Base-by-base conservation (phyloP, 106 monocot genomes). In the Cymbidium sinense region DNA sequence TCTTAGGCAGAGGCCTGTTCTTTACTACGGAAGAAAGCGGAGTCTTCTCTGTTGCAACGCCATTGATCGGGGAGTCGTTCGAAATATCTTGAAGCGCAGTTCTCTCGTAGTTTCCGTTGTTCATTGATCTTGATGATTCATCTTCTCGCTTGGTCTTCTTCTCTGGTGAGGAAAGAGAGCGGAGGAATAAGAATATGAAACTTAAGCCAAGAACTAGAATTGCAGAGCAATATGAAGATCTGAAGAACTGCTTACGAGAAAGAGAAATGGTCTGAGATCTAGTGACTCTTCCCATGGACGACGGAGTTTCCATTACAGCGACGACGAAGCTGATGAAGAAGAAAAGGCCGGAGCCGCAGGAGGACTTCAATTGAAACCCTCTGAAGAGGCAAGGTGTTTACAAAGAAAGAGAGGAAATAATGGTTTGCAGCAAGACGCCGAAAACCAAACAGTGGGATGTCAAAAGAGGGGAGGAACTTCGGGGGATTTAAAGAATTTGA, bases 31-130 rank as follows among this genome's bases (percentile, higher is more conserved):
- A 79, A 12, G 86, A 82, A 3, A 80, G 34, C 20, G 92, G 89
- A 6, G 86, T 90, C 79, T 86, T 87, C 71, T 86, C 79, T 7
- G 18, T 35, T 21, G 92, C 90, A 39, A 99, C 82, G 13, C 99
- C 99, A 13, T 88, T 84, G 52, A 95, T 89, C 2, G 95, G 99
- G 4, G 99, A 99, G 79, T 94, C 91, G 70, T 99, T 99, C n/a
- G 99, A 93, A 81, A 99, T 93, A 89, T 95, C 95, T 34, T 87
- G 65, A 10, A 99, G 87, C 4, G 77, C 86, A 18, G 86, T 11
- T 52, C 80, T 76, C 27, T 83, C 50, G 50, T 77, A 34, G 33
- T 79, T 86, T 43, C 27, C 50, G 10, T 51, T 72, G 23, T 75
- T 75, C 79, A 81, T 91, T 86, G 84, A 70, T 79, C 70, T 78